Percentiles rank a stretch among this genome's conserved stretches.
Conservation (phyloP, 1,284 basidiomycete species). For the Spongiforma sp. region DNA sequence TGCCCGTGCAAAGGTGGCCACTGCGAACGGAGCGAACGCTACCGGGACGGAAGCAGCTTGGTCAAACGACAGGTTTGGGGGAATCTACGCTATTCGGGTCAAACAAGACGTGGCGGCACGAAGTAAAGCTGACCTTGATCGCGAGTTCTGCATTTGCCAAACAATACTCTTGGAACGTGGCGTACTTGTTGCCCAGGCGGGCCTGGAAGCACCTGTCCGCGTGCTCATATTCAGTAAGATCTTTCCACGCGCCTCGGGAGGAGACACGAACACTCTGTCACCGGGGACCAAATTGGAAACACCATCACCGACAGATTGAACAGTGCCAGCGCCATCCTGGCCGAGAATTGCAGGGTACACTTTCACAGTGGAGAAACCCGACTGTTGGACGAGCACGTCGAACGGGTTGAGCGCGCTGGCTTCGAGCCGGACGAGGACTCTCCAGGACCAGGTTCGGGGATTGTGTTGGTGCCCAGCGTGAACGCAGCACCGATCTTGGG, state of each 20-base stretch:
- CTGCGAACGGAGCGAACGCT: too few species aligned
- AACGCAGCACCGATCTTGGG: too few species aligned
- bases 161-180: constrained; percentile 37
- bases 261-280: constrained; percentile 45
- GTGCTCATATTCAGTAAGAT: too few species aligned
- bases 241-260: neutral
- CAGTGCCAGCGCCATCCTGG: constrained; percentile 49
- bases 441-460: neutral
- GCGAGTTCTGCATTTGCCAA: constrained; percentile 27
- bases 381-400: constrained; percentile 42
- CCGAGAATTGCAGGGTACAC: constrained; percentile 45
- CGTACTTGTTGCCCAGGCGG: neutral
- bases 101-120: too few species aligned
- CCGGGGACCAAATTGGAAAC: constrained; percentile 46
- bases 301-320: constrained; percentile 46
- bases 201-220: neutral
- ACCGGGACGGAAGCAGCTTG: constrained; percentile 13
- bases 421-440: constrained; percentile 21
- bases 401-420: constrained; percentile 16
- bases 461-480: too few species aligned
- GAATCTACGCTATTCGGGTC: constrained; percentile 4
- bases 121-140: constrained; percentile 28
- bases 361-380: constrained; percentile 26
- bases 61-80: constrained; percentile 19
- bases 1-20: too few species aligned